phyloP scores from a whole-genome alignment of 2,329 filamentous ascomycete genomes.

The Lasiodiplodia gonubiensis region DNA sequence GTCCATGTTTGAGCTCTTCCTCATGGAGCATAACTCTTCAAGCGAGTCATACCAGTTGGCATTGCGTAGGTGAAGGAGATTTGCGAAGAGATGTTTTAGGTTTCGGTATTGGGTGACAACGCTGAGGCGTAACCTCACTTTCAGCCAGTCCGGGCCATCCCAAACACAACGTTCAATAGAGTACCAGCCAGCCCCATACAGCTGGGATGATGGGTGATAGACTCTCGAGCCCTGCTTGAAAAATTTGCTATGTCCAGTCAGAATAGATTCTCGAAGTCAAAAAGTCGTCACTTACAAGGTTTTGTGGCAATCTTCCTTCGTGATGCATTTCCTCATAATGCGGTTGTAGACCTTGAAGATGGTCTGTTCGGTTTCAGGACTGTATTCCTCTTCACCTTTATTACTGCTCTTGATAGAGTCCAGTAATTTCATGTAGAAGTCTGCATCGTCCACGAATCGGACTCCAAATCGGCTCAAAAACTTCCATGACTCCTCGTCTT shows the following conservation, averaged over 20 bases:
- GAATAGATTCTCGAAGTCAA: not conserved
- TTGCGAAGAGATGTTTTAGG: not conserved
- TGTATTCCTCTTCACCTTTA: not conserved
- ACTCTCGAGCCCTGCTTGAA: not conserved
- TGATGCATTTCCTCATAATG: not conserved
- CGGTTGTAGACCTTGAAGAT: not conserved
- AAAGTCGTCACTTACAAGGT: not conserved
- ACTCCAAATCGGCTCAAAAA: not conserved
- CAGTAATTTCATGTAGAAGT: not conserved
- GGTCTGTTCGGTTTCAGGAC: not conserved
- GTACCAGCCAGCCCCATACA: not conserved
- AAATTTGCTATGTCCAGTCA: not conserved
- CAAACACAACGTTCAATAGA: not conserved
- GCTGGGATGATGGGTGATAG: not conserved
- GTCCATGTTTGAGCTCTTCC: not conserved
- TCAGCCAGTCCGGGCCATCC: slow-evolving; percentile 6
- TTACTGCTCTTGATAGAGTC: too few relatives aligned
- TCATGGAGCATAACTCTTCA: not conserved
- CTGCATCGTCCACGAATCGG: not conserved
- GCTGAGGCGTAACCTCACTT: not conserved
- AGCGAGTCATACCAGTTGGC: not conserved
- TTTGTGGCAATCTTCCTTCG: not conserved
- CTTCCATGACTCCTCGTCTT: not conserved
- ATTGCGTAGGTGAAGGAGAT: not conserved
- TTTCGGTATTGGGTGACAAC: not conserved